Conservation (phyloP, 2,329 filamentous ascomycete genomes). For the Lachnellula arida region DNA sequence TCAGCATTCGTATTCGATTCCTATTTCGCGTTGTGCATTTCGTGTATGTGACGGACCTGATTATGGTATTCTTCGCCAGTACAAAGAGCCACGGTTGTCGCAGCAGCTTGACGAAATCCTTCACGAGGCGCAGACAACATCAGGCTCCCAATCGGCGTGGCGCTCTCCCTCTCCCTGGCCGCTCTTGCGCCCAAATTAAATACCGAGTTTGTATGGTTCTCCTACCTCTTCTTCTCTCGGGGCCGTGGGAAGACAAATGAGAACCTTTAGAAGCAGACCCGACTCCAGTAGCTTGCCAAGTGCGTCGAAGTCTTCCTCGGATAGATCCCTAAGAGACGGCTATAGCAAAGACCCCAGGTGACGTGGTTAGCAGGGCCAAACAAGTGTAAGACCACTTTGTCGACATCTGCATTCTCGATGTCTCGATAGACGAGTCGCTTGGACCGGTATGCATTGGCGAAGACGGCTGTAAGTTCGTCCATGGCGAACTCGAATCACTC, state of each 20-base stretch:
- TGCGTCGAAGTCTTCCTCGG: constrained; percentile 1
- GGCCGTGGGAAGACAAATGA: constrained; percentile 3
- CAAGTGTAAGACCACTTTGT: constrained; percentile 1
- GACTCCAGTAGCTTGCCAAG: constrained; percentile 4
- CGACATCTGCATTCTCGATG: constrained; percentile 4
- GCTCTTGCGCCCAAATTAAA: not conserved
- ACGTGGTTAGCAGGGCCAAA: constrained; percentile 6
- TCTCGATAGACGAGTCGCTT: constrained; percentile 7
- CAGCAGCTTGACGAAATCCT: not conserved
- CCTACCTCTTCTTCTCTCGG: constrained; percentile 1
- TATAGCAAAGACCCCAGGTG: constrained; percentile 1
- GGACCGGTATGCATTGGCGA: constrained; percentile 5
- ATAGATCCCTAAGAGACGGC: constrained; percentile 4
- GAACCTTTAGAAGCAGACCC: constrained; percentile 4
- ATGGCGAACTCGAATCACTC: not conserved
- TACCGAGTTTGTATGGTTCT: not conserved
- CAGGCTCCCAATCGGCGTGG: constrained; percentile 2
- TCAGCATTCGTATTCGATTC: not conserved
- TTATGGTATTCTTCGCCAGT: constrained; percentile 35
- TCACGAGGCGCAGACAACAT: not conserved
- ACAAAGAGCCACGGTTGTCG: constrained; percentile 33
- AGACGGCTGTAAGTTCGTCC: constrained; percentile 1
- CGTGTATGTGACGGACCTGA: not conserved
- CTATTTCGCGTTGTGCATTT: not conserved
- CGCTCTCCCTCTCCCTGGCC: constrained; percentile 1